Conservation (phyloP, 2,329 filamentous ascomycete genomes). For the Venturia oleaginea region DNA sequence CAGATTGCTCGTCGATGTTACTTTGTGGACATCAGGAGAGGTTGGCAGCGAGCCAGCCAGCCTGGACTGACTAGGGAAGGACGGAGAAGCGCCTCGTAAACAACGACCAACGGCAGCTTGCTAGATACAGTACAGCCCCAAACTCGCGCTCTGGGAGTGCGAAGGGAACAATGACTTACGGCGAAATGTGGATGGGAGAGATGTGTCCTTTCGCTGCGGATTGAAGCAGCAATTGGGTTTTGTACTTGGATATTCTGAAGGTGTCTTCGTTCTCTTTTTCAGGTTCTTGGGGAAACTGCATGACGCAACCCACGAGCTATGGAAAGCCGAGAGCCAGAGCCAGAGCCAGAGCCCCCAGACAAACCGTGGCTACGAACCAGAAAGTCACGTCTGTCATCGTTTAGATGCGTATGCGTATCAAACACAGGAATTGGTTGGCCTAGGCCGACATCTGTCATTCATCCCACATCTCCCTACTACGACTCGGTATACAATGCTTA, state of each 20-base stretch:
- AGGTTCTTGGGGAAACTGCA: background rate
- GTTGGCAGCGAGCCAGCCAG: background rate
- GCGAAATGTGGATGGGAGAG: background rate
- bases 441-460: too few relatives aligned
- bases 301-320: background rate
- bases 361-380: background rate
- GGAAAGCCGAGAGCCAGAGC: background rate
- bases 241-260: background rate
- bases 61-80: background rate
- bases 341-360: too few relatives aligned
- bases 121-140: background rate
- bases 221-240: background rate
- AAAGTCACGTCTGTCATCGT: background rate
- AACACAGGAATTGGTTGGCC: too few relatives aligned
- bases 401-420: too few relatives aligned
- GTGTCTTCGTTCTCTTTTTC: too few relatives aligned
- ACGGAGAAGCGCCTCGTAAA: background rate
- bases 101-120: background rate
- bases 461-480: too few relatives aligned
- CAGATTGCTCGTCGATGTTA: background rate
- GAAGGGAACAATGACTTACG: background rate
- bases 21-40: background rate
- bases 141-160: background rate
- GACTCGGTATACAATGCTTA: too few relatives aligned
- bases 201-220: background rate